Conservation (phyloP, 2,329 filamentous ascomycete species). For the Claviceps quebecensis region DNA sequence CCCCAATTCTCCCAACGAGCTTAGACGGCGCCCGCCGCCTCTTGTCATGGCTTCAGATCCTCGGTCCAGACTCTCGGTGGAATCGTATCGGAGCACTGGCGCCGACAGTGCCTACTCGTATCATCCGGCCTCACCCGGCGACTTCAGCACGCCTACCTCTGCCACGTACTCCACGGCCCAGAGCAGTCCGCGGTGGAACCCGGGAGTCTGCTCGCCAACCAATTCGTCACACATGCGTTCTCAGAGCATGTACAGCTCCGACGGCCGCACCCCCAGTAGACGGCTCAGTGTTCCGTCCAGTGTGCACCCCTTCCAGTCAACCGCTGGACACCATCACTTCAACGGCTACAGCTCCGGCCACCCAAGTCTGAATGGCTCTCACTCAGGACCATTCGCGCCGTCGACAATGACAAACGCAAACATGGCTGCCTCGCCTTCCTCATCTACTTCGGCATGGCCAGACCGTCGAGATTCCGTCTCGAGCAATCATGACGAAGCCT, state of each 20-base stretch:
- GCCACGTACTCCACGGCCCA: constrained; percentile 66
- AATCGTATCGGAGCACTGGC: constrained; percentile 51
- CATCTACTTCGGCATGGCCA: constrained; percentile 46
- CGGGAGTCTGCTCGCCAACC: constrained; percentile 59
- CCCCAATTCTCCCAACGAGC: constrained; percentile 44
- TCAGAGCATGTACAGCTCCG: constrained; percentile 55
- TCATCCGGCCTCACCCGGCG: constrained; percentile 53
- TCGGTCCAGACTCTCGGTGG: constrained; percentile 51
- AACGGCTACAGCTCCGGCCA: constrained; percentile 38
- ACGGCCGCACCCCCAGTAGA: constrained; percentile 52
- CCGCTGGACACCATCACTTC: constrained; percentile 38
- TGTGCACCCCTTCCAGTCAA: constrained; percentile 58
- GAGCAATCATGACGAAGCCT: constrained; percentile 56
- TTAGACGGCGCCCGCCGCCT: constrained; percentile 62
- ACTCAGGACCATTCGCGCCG: constrained; percentile 39
- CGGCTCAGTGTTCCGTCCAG: constrained; percentile 72
- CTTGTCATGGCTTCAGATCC: constrained; percentile 69
- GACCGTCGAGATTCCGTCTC: constrained; percentile 48
- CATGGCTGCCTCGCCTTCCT: constrained; percentile 51
- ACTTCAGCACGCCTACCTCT: constrained; percentile 72
- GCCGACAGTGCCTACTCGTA: constrained; percentile 50
- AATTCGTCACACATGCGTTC: constrained; percentile 53
- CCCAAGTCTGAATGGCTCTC: constrained; percentile 32
- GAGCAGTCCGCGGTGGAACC: constrained; percentile 62
- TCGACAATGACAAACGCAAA: constrained; percentile 32